Percentiles rank a stretch among this genome's conserved stretches.
Conservation (phyloP, 768 basidiomycete genomes). For the Guyanaporus albipodus region DNA sequence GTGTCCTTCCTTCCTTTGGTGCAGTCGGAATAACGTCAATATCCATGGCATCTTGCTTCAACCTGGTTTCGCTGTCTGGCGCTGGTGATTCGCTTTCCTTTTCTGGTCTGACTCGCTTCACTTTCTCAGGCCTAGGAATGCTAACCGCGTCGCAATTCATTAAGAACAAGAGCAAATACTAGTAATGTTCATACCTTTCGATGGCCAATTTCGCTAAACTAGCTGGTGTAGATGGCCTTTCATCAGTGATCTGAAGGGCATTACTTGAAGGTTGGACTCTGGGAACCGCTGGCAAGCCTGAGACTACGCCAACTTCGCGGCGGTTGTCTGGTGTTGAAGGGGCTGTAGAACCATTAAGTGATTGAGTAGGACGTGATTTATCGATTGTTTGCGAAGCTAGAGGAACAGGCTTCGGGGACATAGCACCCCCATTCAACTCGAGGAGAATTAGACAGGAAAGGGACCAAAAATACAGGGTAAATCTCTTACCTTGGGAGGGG, state of each 20-base stretch:
- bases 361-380: conserved; percentile 30
- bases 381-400: conserved; percentile 31
- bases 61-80: conserved; percentile 28
- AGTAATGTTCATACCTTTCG: conserved; percentile 49
- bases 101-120: conserved; percentile 51
- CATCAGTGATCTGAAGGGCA: conserved; percentile 21
- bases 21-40: conserved; percentile 24
- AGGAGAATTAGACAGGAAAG: background rate
- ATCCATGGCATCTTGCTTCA: conserved; percentile 35
- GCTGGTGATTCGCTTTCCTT: conserved; percentile 35
- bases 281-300: conserved; percentile 42
- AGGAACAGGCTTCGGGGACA: conserved; percentile 26
- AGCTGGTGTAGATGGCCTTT: conserved; percentile 30
- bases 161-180: background rate
- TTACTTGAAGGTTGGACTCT: conserved; percentile 48
- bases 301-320: conserved; percentile 28
- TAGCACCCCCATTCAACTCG: conserved; percentile 26
- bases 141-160: conserved; percentile 33
- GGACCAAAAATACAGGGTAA: background rate
- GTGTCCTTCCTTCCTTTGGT: conserved; percentile 26
- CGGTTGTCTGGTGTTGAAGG: conserved; percentile 34
- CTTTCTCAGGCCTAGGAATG: conserved; percentile 76
- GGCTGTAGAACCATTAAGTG: conserved; percentile 39
- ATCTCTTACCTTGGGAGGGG: conserved; percentile 32
- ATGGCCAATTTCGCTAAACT: conserved; percentile 54